Conservation (phyloP, 1,284 basidiomycete species). For the Boletus austroedulis region DNA sequence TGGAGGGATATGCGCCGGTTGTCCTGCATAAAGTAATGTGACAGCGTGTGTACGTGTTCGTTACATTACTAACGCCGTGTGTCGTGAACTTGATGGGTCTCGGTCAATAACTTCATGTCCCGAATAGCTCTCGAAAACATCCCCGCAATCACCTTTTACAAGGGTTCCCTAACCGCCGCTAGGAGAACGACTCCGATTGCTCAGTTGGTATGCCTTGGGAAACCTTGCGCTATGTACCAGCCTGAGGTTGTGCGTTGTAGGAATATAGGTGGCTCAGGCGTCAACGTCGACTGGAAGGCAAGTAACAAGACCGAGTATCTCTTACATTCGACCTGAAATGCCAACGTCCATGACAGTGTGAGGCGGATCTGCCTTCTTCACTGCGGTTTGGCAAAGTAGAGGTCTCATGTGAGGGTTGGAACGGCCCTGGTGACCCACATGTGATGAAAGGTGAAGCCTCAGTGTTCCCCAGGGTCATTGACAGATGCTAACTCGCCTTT, state of each 20-base stretch:
- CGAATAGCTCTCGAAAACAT: conserved; percentile 68
- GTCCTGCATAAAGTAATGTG: conserved; percentile 43
- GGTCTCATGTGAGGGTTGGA: conserved; percentile 90
- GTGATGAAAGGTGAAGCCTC: conserved; percentile 72
- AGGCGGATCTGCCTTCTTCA: conserved; percentile 81
- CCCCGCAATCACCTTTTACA: conserved; percentile 77
- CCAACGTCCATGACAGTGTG: conserved; percentile 53
- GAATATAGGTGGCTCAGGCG: conserved; percentile 72
- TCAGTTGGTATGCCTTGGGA: conserved; percentile 81
- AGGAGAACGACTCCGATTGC: conserved; percentile 67
- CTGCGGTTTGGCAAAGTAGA: conserved; percentile 79
- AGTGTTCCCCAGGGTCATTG: background rate
- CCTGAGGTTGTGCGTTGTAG: conserved; percentile 86
- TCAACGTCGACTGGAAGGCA: conserved; percentile 84
- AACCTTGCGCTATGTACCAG: conserved; percentile 69
- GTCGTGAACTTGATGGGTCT: too few species aligned
- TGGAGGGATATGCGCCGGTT: conserved; percentile 67
- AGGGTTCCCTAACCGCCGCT: conserved; percentile 59
- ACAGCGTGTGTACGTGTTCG: conserved; percentile 5
- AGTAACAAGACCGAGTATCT: conserved; percentile 18
- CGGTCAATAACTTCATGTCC: conserved; percentile 46
- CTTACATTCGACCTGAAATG: conserved; percentile 13
- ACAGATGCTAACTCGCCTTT: background rate
- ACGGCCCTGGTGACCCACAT: conserved; percentile 71
- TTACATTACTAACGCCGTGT: too few species aligned